These are phyloP conservation scores for Cladosporium sp. DNA, from an alignment of 2,329 filamentous ascomycete genomes.

Conservation along the genomic window DNA sequence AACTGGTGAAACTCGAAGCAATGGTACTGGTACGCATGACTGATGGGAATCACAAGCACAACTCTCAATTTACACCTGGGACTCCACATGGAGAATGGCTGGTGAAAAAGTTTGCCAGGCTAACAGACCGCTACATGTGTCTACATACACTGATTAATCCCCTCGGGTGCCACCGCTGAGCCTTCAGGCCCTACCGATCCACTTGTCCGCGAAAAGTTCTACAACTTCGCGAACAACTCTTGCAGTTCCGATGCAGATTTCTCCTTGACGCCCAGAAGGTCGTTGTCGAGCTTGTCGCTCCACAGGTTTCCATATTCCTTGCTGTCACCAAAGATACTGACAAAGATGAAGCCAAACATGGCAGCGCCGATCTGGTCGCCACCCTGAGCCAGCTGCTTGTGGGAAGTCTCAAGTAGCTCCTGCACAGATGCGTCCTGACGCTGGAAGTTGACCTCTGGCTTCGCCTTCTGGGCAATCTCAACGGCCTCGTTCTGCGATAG, in stretches of 20 bases:
- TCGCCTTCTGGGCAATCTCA: slow-evolving; percentile 18
- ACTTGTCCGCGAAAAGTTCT: background rate
- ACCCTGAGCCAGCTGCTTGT: background rate
- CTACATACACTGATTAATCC: no score
- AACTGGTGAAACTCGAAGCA: no score
- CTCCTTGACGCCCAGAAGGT: slow-evolving; percentile 2
- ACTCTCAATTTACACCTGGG: no score
- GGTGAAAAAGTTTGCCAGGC: no score
- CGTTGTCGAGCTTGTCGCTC: slow-evolving; percentile 7
- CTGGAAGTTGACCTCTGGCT: background rate
- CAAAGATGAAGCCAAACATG: slow-evolving; percentile 1
- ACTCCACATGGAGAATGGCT: no score
- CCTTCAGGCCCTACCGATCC: no score
- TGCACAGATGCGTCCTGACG: background rate
- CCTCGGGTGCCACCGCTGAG: no score
- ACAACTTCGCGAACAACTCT: background rate
- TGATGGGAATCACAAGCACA: no score
- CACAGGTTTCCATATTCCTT: slow-evolving; percentile 1
- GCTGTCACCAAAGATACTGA: background rate
- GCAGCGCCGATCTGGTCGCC: background rate
- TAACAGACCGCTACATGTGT: no score
- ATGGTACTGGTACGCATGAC: no score
- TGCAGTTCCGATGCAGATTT: background rate
- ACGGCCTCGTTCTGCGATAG: slow-evolving; percentile 37
- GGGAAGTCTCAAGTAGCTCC: background rate